A percentile compares a stretch with the other conserved stretches of the same genome.
phyloP scores from a whole-genome alignment of 2,329 filamentous ascomycete genomes.

The Aspergillus puulaauensis region DNA sequence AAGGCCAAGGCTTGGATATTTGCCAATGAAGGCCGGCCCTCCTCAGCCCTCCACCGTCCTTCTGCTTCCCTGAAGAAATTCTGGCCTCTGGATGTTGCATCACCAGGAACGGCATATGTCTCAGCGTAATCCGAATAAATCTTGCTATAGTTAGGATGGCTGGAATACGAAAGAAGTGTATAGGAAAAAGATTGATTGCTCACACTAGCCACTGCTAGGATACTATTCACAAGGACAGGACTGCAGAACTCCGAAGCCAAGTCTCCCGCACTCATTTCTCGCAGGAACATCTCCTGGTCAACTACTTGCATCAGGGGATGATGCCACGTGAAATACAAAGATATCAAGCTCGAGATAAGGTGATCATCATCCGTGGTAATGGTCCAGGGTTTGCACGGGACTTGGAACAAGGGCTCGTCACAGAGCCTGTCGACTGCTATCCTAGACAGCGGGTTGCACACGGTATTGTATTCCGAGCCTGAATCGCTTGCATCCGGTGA shows the following conservation, averaged over 20 bases:
- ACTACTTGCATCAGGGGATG: slow-evolving; percentile 84
- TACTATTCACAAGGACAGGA: slow-evolving; percentile 80
- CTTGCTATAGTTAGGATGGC: slow-evolving; percentile 22
- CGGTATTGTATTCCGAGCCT: slow-evolving; percentile 11
- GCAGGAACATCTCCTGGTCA: slow-evolving; percentile 71
- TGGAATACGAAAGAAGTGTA: background rate
- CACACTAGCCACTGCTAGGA: slow-evolving; percentile 61
- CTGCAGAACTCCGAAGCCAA: slow-evolving; percentile 72
- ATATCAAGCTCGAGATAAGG: slow-evolving; percentile 77
- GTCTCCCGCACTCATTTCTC: slow-evolving; percentile 40
- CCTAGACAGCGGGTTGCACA: slow-evolving; percentile 21
- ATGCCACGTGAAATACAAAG: slow-evolving; percentile 94
- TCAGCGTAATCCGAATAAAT: slow-evolving; percentile 36
- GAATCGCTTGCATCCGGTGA: slow-evolving; percentile 19
- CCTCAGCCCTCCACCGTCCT: slow-evolving; percentile 36
- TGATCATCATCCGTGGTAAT: slow-evolving; percentile 72
- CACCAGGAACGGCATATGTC: slow-evolving; percentile 26
- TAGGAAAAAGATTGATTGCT: slow-evolving; percentile 7
- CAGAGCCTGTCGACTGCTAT: slow-evolving; percentile 33
- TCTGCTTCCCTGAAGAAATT: slow-evolving; percentile 38
- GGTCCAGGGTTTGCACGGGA: slow-evolving; percentile 63
- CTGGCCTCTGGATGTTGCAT: slow-evolving; percentile 31
- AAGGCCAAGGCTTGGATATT: slow-evolving; percentile 39
- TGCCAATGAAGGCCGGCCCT: slow-evolving; percentile 30
- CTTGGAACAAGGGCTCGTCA: slow-evolving; percentile 32